Evolutionary conservation across 768 basidiomycete genomes (phyloP).

Genomic region (Cubamyces lactineus): DNA sequence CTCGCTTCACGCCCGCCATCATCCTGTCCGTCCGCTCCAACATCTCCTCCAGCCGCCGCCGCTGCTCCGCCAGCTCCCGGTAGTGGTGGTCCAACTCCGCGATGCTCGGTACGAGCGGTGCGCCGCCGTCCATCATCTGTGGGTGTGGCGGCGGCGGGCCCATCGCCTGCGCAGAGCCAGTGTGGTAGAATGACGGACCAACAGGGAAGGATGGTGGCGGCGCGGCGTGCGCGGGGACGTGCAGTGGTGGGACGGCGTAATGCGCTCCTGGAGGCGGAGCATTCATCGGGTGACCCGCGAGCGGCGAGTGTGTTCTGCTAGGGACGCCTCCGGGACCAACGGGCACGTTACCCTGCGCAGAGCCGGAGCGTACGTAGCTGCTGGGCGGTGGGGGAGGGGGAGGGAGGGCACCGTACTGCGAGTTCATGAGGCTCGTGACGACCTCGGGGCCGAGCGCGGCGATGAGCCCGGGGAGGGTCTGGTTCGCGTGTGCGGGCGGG

Average conservation of each 20-base stretch:
- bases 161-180: conserved; percentile 8
- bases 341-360: conserved; percentile 24
- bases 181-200: conserved; percentile 30
- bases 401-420: conserved; percentile 19
- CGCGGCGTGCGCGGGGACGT: conserved; percentile 29
- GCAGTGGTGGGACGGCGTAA: conserved; percentile 41
- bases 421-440: conserved; percentile 24
- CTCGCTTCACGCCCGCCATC: conserved; percentile 71
- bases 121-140: conserved; percentile 10
- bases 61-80: conserved; percentile 61
- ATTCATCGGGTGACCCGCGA: conserved; percentile 49
- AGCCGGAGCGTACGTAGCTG: conserved; percentile 67
- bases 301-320: conserved; percentile 73
- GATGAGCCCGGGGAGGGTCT: conserved; percentile 65
- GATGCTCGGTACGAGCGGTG: conserved; percentile 47
- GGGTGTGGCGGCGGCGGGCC: conserved; percentile 13
- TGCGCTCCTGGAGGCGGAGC: conserved; percentile 35
- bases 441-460: conserved; percentile 39
- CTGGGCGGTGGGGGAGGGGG: conserved; percentile 39
- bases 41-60: conserved; percentile 71
- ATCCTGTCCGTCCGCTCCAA: conserved; percentile 73
- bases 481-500: conserved; percentile 46
- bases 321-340: conserved; percentile 47
- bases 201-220: conserved; percentile 17
- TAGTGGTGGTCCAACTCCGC: conserved; percentile 77